These are phyloP conservation scores for Cinnamomum chago DNA, from an alignment of 164 flowering plant genomes.

Conservation along the genomic window DNA sequence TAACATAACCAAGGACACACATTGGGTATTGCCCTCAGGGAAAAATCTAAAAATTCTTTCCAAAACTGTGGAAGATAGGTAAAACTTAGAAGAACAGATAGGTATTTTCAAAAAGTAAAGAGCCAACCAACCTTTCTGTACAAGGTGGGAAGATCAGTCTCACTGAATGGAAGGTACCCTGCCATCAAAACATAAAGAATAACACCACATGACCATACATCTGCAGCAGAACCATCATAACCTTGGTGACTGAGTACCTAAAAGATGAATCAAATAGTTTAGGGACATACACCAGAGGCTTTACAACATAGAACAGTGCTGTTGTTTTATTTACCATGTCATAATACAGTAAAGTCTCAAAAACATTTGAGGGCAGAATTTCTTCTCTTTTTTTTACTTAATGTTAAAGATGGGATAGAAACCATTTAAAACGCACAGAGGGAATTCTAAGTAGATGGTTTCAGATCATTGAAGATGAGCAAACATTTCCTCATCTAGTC, in stretches of 20 bases:
- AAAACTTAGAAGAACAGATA: neutral
- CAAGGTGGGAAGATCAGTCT: constrained; percentile 69
- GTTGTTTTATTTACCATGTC: too few species aligned
- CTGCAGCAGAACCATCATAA: constrained; percentile 98
- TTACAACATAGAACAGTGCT: too few species aligned
- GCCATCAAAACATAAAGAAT: constrained; percentile 96
- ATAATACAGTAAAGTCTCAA: too few species aligned
- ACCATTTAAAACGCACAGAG: too few species aligned
- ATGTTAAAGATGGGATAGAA: too few species aligned
- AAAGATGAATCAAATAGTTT: constrained; percentile 1
- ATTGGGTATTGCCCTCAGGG: neutral
- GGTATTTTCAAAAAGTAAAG: neutral
- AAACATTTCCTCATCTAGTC: too few species aligned
- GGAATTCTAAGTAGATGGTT: too few species aligned
- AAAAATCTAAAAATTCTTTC: too few species aligned
- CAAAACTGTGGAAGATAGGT: neutral
- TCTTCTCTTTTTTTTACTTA: too few species aligned
- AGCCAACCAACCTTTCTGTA: constrained; percentile 53
- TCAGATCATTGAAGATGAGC: too few species aligned
- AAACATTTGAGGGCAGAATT: too few species aligned
- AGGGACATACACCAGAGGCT: neutral
- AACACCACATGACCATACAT: constrained; percentile 98
- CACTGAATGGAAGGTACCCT: constrained; percentile 96
- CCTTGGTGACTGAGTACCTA: constrained; percentile 81
- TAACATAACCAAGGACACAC: neutral